These are phyloP conservation scores for Alternaria infectoria DNA, from an alignment of 2,329 filamentous ascomycete genomes.

Conservation along the genomic window DNA sequence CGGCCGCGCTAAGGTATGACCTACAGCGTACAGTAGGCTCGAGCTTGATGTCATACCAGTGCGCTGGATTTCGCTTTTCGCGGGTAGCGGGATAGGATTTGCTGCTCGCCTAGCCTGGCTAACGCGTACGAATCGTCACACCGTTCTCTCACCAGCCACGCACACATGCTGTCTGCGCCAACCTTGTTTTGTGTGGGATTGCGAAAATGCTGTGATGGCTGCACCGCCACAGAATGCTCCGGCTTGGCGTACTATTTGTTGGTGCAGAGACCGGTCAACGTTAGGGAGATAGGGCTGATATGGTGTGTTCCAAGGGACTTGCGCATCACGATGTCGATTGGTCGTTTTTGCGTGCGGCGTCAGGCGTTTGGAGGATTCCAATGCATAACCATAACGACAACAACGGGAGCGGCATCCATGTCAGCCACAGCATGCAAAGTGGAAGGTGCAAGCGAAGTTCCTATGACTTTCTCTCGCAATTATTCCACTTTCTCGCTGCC, in stretches of 20 bases:
- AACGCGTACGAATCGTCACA: not conserved
- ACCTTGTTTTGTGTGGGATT: not conserved
- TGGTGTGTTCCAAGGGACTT: not conserved
- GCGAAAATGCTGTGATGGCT: not conserved
- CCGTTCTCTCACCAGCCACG: not conserved
- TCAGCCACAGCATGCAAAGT: not conserved
- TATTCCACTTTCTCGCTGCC: not conserved
- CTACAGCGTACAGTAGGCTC: slow-evolving; percentile 1
- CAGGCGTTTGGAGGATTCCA: not conserved
- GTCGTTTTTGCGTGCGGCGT: not conserved
- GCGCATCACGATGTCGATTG: not conserved
- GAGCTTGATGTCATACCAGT: slow-evolving; percentile 13
- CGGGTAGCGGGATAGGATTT: slow-evolving; percentile 9
- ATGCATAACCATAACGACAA: not conserved
- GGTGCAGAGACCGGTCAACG: not conserved
- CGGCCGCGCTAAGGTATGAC: slow-evolving; percentile 5
- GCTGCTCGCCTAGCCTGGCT: not conserved
- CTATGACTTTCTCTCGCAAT: not conserved
- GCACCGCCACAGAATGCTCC: slow-evolving; percentile 8
- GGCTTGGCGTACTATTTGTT: not conserved
- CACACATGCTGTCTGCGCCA: not conserved
- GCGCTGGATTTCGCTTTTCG: slow-evolving; percentile 7
- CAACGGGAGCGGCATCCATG: not conserved
- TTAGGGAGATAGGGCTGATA: not conserved
- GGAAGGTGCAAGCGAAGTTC: not conserved